Conservation (phyloP, 2,329 filamentous ascomycete genomes). For the Microdochium bolleyi region DNA sequence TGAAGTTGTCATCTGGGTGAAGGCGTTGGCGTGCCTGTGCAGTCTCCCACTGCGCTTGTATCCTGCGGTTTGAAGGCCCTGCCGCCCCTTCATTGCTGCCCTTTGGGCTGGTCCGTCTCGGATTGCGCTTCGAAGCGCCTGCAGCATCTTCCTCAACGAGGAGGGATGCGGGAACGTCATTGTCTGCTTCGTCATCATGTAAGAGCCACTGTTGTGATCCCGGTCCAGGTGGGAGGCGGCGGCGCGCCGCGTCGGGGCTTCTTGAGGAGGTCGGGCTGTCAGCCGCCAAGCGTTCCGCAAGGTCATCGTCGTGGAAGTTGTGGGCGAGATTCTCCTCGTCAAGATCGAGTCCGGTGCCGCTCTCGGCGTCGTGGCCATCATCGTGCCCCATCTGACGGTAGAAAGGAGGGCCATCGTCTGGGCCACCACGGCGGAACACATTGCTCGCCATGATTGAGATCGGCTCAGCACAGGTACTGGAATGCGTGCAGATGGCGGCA, state of each 20-base stretch:
- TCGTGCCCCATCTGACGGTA: slow-evolving; percentile 42
- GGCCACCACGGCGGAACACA: slow-evolving; percentile 35
- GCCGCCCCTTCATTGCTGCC: slow-evolving; percentile 18
- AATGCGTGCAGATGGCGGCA: neutral
- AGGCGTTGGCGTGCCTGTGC: slow-evolving; percentile 42
- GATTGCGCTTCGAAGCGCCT: slow-evolving; percentile 12
- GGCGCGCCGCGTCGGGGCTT: slow-evolving; percentile 15
- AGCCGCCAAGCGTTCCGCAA: slow-evolving; percentile 32
- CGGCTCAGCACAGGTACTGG: neutral
- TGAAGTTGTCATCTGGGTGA: slow-evolving; percentile 27
- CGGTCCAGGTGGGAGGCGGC: slow-evolving; percentile 6
- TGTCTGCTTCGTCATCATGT: slow-evolving; percentile 41
- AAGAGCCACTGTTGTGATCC: slow-evolving; percentile 4
- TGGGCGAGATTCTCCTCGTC: slow-evolving; percentile 47
- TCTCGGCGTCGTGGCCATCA: slow-evolving; percentile 30
- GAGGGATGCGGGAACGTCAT: slow-evolving; percentile 57
- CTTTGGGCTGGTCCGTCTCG: slow-evolving; percentile 12
- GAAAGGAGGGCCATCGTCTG: slow-evolving; percentile 32
- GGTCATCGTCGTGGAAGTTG: slow-evolving; percentile 40
- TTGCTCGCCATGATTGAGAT: slow-evolving; percentile 33
- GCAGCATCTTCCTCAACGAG: slow-evolving; percentile 42
- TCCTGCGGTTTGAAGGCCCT: slow-evolving; percentile 33
- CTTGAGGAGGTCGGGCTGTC: slow-evolving; percentile 37
- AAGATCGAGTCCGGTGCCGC: slow-evolving; percentile 30
- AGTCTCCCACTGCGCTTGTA: slow-evolving; percentile 46